Base-by-base conservation (phyloP, 78 protist species). In the Dictyostelium discoideum region DNA sequence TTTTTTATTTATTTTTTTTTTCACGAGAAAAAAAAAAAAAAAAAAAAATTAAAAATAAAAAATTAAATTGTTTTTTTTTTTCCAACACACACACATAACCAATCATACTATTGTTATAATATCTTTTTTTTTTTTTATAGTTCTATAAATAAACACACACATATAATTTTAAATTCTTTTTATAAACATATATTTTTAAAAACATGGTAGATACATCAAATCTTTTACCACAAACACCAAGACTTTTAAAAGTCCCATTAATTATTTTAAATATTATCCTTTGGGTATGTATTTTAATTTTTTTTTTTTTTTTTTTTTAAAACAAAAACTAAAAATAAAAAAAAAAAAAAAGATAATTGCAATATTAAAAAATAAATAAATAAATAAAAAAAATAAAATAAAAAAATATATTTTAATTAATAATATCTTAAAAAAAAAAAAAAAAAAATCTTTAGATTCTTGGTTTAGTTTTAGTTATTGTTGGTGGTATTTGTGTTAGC, bases 181-280 rank as follows among this genome's bases (percentile, higher is more conserved):
- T 8, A 67, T 7, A 32, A 32, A 80, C n/a, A 46, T 0, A 44
- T 39, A 44, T 3, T 39, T 39, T 39, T 57, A 73, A n/a, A 72
- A 88, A 88, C 26, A 88, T 88, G 93, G 93, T 88, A 20, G 93
- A 88, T 88, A 88, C 93, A 63, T 88, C 93, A 39, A 85, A 88
- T 80, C 86, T 88, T 37, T 76, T 88, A 24, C 93, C 93, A 80
- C 72, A 79, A 78, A 88, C 93, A 10, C 93, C 93, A 88, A 54
- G 93, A 46, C 82, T 79, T 60, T 80, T 88, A 54, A 88, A 88
- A 32, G 93, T 88, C 22, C 93, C 93, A 42, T 88, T 88, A 46
- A 88, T 88, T 67, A 80, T 79, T 26, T 26, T 88, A n/a, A 88
- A 88, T 88, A 78, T 85, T 37, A 48, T 88, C 81, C 69, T 88